These are phyloP conservation scores for Tulasnella sp. DNA, from an alignment of 768 basidiomycete species.

Conservation along the genomic window DNA sequence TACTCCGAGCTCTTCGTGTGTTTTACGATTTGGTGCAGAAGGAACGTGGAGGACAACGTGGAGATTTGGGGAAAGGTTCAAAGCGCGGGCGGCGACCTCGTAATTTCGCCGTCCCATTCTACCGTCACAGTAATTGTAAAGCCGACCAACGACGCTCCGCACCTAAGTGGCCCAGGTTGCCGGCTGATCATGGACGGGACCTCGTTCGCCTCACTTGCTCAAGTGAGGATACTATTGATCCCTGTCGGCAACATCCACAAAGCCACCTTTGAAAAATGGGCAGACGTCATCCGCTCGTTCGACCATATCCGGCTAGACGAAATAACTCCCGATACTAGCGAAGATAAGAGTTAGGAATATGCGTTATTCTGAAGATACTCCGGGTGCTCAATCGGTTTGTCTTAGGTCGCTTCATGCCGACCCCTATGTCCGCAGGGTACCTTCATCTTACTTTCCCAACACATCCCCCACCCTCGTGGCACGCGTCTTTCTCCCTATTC, in stretches of 20 bases:
- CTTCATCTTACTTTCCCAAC: slow-evolving; percentile 69
- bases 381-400: slow-evolving; percentile 16
- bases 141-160: neutral
- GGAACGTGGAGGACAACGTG: too few species aligned
- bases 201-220: slow-evolving; percentile 66
- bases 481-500: slow-evolving; percentile 57
- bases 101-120: neutral
- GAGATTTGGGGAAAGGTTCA: too few species aligned
- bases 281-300: slow-evolving; percentile 58
- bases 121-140: neutral
- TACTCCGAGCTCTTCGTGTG: neutral
- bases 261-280: slow-evolving; percentile 60
- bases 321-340: slow-evolving; percentile 66
- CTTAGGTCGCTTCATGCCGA: slow-evolving; percentile 72
- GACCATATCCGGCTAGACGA: slow-evolving; percentile 66
- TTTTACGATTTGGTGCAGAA: too few species aligned
- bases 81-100: too few species aligned
- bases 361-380: neutral
- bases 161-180: neutral
- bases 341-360: slow-evolving; percentile 50
- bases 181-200: slow-evolving; percentile 13
- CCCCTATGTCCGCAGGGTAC: slow-evolving; percentile 56
- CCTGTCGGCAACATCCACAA: slow-evolving; percentile 69
- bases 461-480: slow-evolving; percentile 59
- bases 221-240: slow-evolving; percentile 70